Evolutionary conservation across 2,329 filamentous ascomycete species (phyloP), one percentile per base, ranked within the genome.

Genomic region (Capronia epimyces): DNA sequence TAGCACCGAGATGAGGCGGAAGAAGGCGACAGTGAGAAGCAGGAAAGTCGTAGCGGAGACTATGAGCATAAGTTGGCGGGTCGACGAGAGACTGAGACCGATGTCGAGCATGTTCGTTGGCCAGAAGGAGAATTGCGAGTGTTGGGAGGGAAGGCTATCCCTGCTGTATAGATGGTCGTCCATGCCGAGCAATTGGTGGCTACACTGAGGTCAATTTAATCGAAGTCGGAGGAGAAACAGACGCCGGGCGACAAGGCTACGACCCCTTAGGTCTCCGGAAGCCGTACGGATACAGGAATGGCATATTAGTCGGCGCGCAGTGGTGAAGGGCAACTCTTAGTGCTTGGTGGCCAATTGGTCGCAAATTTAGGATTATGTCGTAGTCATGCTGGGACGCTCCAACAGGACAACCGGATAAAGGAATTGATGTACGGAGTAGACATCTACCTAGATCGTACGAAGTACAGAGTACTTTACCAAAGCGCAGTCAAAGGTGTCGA

Each of bases 1-100:
- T 12, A 56, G 53, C 13, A 56, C 43, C 3, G n/a, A 37, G 16
- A 40, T 42, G 6, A 60, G 52, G 12, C 58, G 56, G 43, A 53
- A 50, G 37, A 57, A 50, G 16, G 39, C 24, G 13, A 58, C n/a
- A 47, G 53, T 56, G 43, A 49, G 15, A 21, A 59, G 24, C 29
- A 59, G 21, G 43, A 56, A 22, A 24, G 37, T 32, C 24, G 40
- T 37, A n/a, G 39, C 34, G 13, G 49, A 15, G 9, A 29, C 9
- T 7, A 51, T 22, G 43, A 57, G 39, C 9, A 53, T 10, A 4
- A 46, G 22, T n/a, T 53, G 39, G 12, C 47, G 44, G 8, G 22
- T 16, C 29, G 50, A 27, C 15, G 45, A 46, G 10, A 55, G 16
- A 6, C n/a, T n/a, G n/a, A 31, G 32, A 31, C 43, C 52, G 15